Evolutionary conservation across 1,284 basidiomycete genomes (phyloP), one percentile per base, ranked within the genome.

Genomic region (Rhodotorula mucilaginosa): DNA sequence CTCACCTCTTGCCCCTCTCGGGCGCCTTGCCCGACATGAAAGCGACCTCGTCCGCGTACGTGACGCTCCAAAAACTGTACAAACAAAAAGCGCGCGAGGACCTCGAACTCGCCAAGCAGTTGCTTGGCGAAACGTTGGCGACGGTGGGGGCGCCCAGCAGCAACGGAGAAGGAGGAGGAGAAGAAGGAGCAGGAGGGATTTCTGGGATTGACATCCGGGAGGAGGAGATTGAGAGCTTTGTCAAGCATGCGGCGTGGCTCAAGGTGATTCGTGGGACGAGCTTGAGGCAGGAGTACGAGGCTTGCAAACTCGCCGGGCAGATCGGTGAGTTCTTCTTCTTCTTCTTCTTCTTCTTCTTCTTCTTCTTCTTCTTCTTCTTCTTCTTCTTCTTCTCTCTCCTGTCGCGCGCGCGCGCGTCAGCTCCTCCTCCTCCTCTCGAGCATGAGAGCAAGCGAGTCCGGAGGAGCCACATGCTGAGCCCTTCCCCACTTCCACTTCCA

Each of bases 1-100:
- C 79, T 0, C 68, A 77, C 29, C 85, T 87, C 16, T 80, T 87
- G 8, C 89, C 89, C 0, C 82, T 89, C 21, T 84, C 86, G 0
- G 83, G 87, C 3, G 86, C 91, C 0, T 84, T 99, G 2, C 96
- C 96, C 0, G 96, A 99, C 82, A 97, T 99, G 92, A 96, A 97
- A 80, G 89, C 95, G 6, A 90, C 90, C 76, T 97, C 95, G 0
- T 81, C 84, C 52, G 87, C 86, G 68, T 99, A 97, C 80, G 88
- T 94, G 60, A 84, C 87, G 49, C 83, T 96, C 34, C 92, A 94
- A 79, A 86, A 84, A 46, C 79, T 93, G 70, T 96, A 94, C 83
- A 89, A 89, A 76, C 79, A 82, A 6, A 87, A 87, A 67, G 88
- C 91, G 2, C 85, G 87, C 49, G 85, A 87, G 61, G 93, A 95